Base-by-base conservation (phyloP, 2,329 filamentous ascomycete genomes). In the Byssoonygena ceratinophila region DNA sequence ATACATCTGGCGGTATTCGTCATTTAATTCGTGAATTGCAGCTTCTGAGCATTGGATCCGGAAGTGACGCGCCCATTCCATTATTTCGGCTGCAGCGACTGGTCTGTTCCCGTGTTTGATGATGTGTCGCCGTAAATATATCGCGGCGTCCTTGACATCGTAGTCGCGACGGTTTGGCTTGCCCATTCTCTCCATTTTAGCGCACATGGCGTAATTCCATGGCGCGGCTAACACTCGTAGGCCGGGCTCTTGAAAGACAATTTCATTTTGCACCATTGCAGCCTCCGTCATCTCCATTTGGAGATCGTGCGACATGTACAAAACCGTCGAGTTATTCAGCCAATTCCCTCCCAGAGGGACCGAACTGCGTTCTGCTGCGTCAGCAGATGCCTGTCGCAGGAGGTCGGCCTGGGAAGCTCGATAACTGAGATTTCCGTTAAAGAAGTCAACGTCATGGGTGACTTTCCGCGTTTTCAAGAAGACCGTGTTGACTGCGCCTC, bases 361-460 rank as follows among this genome's bases (percentile, higher is more conserved):
- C 14, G 27, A 45, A 22, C 51, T 55, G 9, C 31, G 20, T 8
- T 22, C 16, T n/a, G 46, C 39, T 11, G 54, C 52, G 27, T 54
- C 20, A 18, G n/a, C 14, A 3, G 39, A 27, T 14, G 48, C 48
- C n/a, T 45, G n/a, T 3, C 34, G 40, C 31, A 46, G 22, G 20
- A 46, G 40, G 16, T 45, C 50, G 8, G 27, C 41, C 27, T 37
- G 27, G 6, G 39, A 34, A 22, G 18, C 16, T 12, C 37, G 5
- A n/a, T 23, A 29, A 14, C 37, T 39, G 11, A 32, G 6, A 16
- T 57, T 52, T 1, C 47, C 34, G 20, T 44, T 46, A 31, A 55
- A 58, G 22, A 58, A 46, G 39, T 58, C 56, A 34, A 58, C 56
- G 31, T 58, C 55, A 23, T 57, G 56, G 7, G 56, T 58, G 6